Base-by-base conservation (phyloP, 257 asterid genomes). In the Lithospermum erythrorhizon region DNA sequence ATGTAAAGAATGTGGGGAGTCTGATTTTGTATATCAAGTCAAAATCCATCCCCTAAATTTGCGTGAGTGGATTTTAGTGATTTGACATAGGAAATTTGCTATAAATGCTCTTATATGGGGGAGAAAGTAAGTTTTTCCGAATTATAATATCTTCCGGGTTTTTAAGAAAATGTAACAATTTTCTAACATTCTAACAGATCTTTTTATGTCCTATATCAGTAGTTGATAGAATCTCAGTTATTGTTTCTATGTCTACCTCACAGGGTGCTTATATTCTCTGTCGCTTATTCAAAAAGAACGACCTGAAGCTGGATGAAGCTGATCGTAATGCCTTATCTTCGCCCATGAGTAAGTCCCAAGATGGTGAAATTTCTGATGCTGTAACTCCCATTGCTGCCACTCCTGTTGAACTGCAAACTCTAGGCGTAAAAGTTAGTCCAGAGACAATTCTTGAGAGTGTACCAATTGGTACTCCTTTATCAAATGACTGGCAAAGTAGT, bases 231-330 rank as follows among this genome's bases (percentile, higher is more conserved):
- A 17, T 35, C 25, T 32, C 51, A 56, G 21, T 56, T 30, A 11
- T 35, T 27, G 41, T 55, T 9, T 32, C 13, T 14, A 37, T 41
- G 48, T 21, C 63, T 54, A 9, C 18, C 60, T 55, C 57, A 72
- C 73, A 89, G 97, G 91, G 84, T 53, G 83, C 95, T 14, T 93
- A 66, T 80, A 94, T 93, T 61, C 96, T 93, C 29, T 89, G 95
- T 70, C 96, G 99, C 11, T 75, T 93, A 63, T 89, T 89, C 55
- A 89, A 71, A 68, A 93, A 89, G 89, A 67, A 70, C 55, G 96
- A 81, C 55, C 65, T 81, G 63, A 86, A 76, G 72, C 75, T 53
- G 75, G 97, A 93, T 49, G 89, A 75, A 65, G 75, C 22, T 76
- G 95, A 81, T 68, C 78, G 68, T 66, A 78, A 54, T 20, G 63